phyloP scores from a whole-genome alignment of 2,329 filamentous ascomycete genomes.

The Scytalidium sp. region DNA sequence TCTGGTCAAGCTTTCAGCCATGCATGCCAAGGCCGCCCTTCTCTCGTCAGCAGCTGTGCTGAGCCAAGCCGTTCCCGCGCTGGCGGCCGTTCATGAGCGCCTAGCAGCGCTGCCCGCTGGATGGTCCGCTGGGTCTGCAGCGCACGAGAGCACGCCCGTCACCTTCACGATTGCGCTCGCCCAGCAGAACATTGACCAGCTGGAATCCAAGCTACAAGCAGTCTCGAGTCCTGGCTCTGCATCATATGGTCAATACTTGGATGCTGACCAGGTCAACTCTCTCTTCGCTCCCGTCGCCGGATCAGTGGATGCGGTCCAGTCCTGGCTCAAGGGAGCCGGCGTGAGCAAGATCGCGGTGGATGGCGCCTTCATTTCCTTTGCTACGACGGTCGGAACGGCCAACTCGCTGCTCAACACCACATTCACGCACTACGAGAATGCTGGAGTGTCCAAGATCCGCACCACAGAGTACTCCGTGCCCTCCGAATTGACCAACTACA shows the following conservation, averaged over 20 bases:
- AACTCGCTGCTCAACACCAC: slow-evolving; percentile 50
- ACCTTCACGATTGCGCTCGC: slow-evolving; percentile 35
- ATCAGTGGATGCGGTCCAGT: slow-evolving; percentile 46
- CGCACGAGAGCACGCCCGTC: slow-evolving; percentile 5
- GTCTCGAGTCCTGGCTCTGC: slow-evolving; percentile 49
- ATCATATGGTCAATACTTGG: slow-evolving; percentile 53
- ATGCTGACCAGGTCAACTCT: slow-evolving; percentile 45
- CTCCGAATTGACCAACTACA: slow-evolving; percentile 13
- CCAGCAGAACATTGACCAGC: slow-evolving; percentile 41
- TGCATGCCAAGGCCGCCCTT: neutral
- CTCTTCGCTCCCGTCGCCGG: slow-evolving; percentile 50
- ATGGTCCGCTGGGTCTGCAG: slow-evolving; percentile 11
- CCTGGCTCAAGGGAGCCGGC: slow-evolving; percentile 52
- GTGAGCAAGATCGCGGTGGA: slow-evolving; percentile 41
- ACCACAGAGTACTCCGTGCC: slow-evolving; percentile 24
- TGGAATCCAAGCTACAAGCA: slow-evolving; percentile 35
- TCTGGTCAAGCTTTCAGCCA: no score
- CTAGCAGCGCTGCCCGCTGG: slow-evolving; percentile 12
- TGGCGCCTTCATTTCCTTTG: slow-evolving; percentile 52
- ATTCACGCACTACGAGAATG: slow-evolving; percentile 48
- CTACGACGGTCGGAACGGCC: slow-evolving; percentile 45
- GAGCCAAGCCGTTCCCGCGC: neutral
- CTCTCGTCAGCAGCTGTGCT: neutral
- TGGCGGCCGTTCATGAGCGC: slow-evolving; percentile 6
- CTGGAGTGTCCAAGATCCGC: slow-evolving; percentile 34